Evolutionary conservation across 23 red algal genomes (phyloP).

Genomic region (Gracilaria domingensis): DNA sequence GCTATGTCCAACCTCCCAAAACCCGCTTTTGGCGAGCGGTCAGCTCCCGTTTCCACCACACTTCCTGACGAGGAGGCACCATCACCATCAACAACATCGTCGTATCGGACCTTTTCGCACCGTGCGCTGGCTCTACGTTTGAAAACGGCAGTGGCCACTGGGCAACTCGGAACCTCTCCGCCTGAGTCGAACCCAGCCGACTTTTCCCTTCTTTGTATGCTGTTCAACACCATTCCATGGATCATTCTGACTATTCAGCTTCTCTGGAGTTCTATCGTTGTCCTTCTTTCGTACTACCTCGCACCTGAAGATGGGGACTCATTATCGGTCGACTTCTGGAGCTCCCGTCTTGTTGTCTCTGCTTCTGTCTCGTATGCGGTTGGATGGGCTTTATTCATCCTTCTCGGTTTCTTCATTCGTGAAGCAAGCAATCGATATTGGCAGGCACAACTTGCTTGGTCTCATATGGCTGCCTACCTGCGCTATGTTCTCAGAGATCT

Average conservation of each 20-base stretch:
- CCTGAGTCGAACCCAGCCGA: slow-evolving; percentile 29
- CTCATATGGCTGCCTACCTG: slow-evolving; percentile 13
- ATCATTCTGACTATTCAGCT: slow-evolving; percentile 20
- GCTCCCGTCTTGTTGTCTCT: slow-evolving; percentile 20
- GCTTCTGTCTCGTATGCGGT: slow-evolving; percentile 49
- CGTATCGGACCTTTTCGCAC: background rate
- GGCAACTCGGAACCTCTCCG: slow-evolving; percentile 13
- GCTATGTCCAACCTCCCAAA: background rate
- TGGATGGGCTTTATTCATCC: slow-evolving; percentile 54
- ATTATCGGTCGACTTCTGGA: slow-evolving; percentile 42
- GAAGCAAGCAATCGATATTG: slow-evolving; percentile 46
- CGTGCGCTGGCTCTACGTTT: slow-evolving; percentile 10
- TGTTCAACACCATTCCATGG: slow-evolving; percentile 24
- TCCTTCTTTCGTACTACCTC: slow-evolving; percentile 17
- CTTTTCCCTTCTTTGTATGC: background rate
- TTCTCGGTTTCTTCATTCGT: slow-evolving; percentile 55
- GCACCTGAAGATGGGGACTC: slow-evolving; percentile 3
- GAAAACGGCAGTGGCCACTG: background rate
- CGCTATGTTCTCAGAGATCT: slow-evolving; percentile 24
- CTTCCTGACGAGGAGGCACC: background rate
- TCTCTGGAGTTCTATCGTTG: slow-evolving; percentile 39
- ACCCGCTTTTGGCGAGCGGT: background rate
- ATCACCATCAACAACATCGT: background rate
- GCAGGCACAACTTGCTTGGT: slow-evolving; percentile 27
- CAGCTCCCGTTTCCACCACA: background rate